These are phyloP conservation scores for Leptographium lundbergii DNA, from an alignment of 2,329 filamentous ascomycete species.

Conservation along the genomic window DNA sequence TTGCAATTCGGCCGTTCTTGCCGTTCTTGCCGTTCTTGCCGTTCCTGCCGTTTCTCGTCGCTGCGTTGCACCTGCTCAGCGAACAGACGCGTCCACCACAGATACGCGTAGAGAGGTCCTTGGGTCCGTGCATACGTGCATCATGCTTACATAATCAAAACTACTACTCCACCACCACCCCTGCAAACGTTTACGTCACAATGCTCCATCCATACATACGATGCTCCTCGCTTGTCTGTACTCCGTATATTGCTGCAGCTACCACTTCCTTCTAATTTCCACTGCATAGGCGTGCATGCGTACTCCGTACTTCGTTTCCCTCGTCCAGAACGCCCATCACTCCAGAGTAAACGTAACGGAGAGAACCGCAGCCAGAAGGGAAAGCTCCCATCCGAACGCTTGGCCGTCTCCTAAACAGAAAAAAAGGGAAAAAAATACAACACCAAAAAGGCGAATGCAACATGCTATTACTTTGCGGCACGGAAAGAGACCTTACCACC, in stretches of 20 bases:
- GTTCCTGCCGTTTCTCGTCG: too few relatives aligned
- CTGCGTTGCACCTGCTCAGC: too few relatives aligned
- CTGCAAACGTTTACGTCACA: background rate
- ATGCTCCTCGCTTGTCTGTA: background rate
- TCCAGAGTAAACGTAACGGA: background rate
- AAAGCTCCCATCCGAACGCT: background rate
- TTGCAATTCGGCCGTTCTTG: too few relatives aligned
- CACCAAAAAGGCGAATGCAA: background rate
- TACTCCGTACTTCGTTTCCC: slow-evolving; percentile 2
- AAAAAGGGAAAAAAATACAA: background rate
- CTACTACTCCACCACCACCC: background rate
- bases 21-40: too few relatives aligned
- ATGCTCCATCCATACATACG: background rate
- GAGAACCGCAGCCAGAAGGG: background rate
- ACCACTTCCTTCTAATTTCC: slow-evolving; percentile 1
- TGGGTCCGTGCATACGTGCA: background rate
- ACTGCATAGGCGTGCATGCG: background rate
- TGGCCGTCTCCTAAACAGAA: background rate
- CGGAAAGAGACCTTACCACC: background rate
- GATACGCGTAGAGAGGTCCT: background rate
- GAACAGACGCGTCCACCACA: too few relatives aligned
- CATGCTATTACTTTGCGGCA: background rate
- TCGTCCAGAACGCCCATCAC: slow-evolving; percentile 4
- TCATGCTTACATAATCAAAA: background rate
- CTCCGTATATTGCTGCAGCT: slow-evolving; percentile 1